phyloP scores from a whole-genome alignment of 2,329 filamentous ascomycete species.

The Hypoxylon sp. region DNA sequence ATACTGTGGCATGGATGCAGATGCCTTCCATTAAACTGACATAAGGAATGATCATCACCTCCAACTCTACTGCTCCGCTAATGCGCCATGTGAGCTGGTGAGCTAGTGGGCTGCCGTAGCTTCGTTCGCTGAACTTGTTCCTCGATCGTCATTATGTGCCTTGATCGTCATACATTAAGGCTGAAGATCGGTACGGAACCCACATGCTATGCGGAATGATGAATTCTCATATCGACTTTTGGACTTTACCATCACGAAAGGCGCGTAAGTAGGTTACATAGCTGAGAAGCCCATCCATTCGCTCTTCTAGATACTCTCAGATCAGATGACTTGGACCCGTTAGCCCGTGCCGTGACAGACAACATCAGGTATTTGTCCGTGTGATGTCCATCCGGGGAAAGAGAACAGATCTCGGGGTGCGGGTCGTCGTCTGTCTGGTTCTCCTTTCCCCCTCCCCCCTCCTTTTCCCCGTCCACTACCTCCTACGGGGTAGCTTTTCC shows the following conservation, averaged over 20 bases:
- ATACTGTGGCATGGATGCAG: too few relatives aligned
- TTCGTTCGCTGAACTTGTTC: background rate
- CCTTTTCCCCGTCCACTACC: too few relatives aligned
- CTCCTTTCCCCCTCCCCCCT: too few relatives aligned
- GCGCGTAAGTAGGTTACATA: too few relatives aligned
- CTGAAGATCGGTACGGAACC: background rate
- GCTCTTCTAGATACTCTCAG: too few relatives aligned
- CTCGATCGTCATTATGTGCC: background rate
- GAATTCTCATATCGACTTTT: too few relatives aligned
- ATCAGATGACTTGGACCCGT: too few relatives aligned
- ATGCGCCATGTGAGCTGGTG: too few relatives aligned
- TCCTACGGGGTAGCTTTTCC: conserved; percentile 11
- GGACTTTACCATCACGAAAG: conserved; percentile 9
- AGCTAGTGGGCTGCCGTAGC: too few relatives aligned
- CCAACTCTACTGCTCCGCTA: conserved; percentile 1
- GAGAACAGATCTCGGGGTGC: conserved; percentile 12
- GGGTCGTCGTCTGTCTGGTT: background rate
- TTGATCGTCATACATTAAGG: background rate
- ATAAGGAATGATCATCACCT: conserved; percentile 18
- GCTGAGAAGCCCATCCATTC: too few relatives aligned
- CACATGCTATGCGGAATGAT: background rate
- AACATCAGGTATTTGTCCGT: background rate
- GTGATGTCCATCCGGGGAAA: background rate
- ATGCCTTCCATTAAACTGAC: conserved; percentile 1
- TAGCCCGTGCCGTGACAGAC: background rate